Base-by-base conservation (phyloP, 176 grass and related monocot genomes). In the Aegilops umbellulata region DNA sequence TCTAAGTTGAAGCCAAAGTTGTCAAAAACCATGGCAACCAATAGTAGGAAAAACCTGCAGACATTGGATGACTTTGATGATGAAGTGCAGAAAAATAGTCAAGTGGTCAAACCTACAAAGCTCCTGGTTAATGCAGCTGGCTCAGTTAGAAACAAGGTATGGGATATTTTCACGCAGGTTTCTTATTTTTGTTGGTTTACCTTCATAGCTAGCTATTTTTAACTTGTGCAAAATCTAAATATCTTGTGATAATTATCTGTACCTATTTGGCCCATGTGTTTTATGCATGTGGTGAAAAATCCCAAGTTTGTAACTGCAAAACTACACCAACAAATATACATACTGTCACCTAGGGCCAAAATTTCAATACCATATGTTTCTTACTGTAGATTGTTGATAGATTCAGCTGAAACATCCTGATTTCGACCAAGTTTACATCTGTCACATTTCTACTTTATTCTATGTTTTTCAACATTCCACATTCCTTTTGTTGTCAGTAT, bases 61-160 rank as follows among this genome's bases (percentile, higher is more conserved):
- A 79, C 65, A 29, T 68, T 85, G 65, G 79, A 89, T 86, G 91
- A 95, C 89, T 98, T 98, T 89, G 96, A 95, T 58, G 96, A 98
- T 86, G 93, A 95, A 81, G 76, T 94, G 15, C 80, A 88, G 39
- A 88, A 86, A 78, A 92, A 90, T 55, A 85, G 53, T 85, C 78
- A 91, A 65, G 58, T 75, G 19, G 57, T 16, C 30, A 90, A 77
- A 78, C 69, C 86, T 81, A 85, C 68, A 30, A 95, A 84, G 81
- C 65, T 78, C 79, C 84, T 87, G 74, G 19, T 87, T 49, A 64
- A 87, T 53, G 47, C 47, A 44, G 88, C 66, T 83, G 92, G 91
- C 88, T 60, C 74, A 82, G 95, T 85, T 65, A 98, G 88, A 86
- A 82, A 67, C 65, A 94, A 94, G 93, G 96, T 98, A 95, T 84